These are phyloP conservation scores for Yueomyces sinensis DNA, from an alignment of 805 yeast species.

Conservation along the genomic window DNA sequence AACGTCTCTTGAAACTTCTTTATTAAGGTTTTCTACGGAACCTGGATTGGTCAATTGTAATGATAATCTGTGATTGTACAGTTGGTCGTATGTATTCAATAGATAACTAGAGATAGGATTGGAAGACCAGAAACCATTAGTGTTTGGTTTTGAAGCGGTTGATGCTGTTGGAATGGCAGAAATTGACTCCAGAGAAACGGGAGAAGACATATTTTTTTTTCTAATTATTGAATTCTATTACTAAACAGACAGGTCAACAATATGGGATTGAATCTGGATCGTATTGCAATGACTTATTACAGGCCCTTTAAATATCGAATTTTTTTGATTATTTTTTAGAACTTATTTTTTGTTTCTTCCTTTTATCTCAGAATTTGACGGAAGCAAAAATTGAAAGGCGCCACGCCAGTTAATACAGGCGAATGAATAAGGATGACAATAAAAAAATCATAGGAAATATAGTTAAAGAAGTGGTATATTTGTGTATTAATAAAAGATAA, in stretches of 20 bases:
- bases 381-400: no score
- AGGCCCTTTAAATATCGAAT: no score
- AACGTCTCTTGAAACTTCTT: slow-evolving; percentile 90
- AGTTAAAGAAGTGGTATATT: no score
- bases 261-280: no score
- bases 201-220: neutral
- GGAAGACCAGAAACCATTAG: slow-evolving; percentile 47
- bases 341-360: no score
- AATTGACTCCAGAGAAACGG: neutral
- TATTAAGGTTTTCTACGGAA: slow-evolving; percentile 81
- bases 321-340: no score
- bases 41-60: slow-evolving; percentile 87
- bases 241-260: neutral
- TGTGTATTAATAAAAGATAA: no score
- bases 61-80: slow-evolving; percentile 67
- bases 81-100: slow-evolving; percentile 59
- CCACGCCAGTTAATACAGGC: no score
- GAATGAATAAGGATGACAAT: no score
- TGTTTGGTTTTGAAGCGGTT: neutral
- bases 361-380: no score
- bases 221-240: neutral
- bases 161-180: neutral
- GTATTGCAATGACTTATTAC: no score
- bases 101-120: slow-evolving; percentile 74
- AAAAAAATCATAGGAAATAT: no score